Evolutionary conservation across 1,139 yeast species (phyloP), one percentile per base, ranked within the genome.

Genomic region (Geotrichum aggregatum): DNA sequence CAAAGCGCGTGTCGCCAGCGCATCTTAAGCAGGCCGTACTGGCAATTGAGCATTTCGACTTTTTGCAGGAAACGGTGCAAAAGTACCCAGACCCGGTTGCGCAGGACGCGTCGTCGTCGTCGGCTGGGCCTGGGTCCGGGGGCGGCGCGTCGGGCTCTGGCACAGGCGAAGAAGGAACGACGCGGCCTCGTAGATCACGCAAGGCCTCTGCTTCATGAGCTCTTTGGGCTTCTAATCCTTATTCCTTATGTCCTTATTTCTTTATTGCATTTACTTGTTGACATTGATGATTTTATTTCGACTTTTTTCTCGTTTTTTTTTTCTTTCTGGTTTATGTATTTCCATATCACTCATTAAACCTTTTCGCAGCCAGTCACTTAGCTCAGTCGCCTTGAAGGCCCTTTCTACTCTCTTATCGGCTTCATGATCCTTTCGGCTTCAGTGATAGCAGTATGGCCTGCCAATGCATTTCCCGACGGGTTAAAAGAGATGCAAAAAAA

Each of bases 31-130:
- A 83, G 52, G 96, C 98, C 0, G 89, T 92, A 36, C 80, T 83
- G 67, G 77, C 77, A 52, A 88, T 88, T 54, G 98, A 92, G 67
- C 91, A 86, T 66, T 92, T 92, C 71, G 98, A 92, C 70, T 92
- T 92, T 64, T 72, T 88, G 63, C 85, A 84, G 50, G 95, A 87
- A 54, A 77, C 80, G 7, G 84, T 83, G 60, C 81, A 76, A 50
- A 83, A 83, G 70, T 82, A 82, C 56, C 74, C 74, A 14, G 68
- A 69, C 52, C 71, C 71, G 19, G 68, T 69, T 11, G 55, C 60
- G 13, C 45, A 21, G 31, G 47, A 35, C 28, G 30, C 45, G 19
- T 24, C 28, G 28, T 5, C 7, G 8, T 5, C 28, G 5, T 24
- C 28, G 28, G 8, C 28, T 11, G 13, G 39, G 10, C n/a, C n/a